Percentiles rank a stretch among this genome's conserved stretches.
Evolutionary conservation across 140 eudicot species (phyloP).

Genomic region (Flaveria floridana): DNA sequence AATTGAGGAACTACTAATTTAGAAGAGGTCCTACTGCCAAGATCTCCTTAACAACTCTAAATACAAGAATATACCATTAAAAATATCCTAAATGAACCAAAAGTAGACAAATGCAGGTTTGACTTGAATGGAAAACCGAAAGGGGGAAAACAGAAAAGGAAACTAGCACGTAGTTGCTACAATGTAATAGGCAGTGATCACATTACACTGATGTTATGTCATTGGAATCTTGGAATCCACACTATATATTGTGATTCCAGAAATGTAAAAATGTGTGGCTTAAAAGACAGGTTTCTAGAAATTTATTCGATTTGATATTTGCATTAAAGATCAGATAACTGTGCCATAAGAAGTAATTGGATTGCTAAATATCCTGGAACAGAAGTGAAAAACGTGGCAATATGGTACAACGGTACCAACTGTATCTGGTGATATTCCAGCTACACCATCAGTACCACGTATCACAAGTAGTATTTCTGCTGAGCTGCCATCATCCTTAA

Average conservation of each 20-base stretch:
- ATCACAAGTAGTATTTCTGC: too few species aligned
- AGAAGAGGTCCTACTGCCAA: not conserved
- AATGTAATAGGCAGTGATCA: slow-evolving; percentile 10
- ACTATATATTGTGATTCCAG: not conserved
- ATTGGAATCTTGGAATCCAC: not conserved
- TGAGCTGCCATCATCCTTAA: too few species aligned
- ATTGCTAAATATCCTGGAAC: not conserved
- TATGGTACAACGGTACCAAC: not conserved
- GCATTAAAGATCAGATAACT: not conserved
- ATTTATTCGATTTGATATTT: slow-evolving; percentile 1
- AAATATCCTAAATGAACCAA: slow-evolving; percentile 2
- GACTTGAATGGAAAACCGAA: slow-evolving; percentile 3
- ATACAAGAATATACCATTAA: slow-evolving; percentile 1
- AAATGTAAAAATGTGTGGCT: slow-evolving; percentile 7
- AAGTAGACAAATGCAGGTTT: not conserved
- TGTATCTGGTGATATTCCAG: too few species aligned
- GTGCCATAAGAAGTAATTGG: slow-evolving; percentile 1
- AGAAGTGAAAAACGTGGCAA: not conserved
- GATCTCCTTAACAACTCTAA: not conserved
- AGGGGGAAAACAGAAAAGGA: not conserved
- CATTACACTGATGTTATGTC: slow-evolving; percentile 5
- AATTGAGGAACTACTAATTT: not conserved
- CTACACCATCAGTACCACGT: too few species aligned
- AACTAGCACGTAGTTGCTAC: slow-evolving; percentile 14
- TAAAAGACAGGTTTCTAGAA: not conserved